These are phyloP conservation scores for Talaromyces rugulosus DNA, from an alignment of 2,329 filamentous ascomycete genomes.

Conservation along the genomic window DNA sequence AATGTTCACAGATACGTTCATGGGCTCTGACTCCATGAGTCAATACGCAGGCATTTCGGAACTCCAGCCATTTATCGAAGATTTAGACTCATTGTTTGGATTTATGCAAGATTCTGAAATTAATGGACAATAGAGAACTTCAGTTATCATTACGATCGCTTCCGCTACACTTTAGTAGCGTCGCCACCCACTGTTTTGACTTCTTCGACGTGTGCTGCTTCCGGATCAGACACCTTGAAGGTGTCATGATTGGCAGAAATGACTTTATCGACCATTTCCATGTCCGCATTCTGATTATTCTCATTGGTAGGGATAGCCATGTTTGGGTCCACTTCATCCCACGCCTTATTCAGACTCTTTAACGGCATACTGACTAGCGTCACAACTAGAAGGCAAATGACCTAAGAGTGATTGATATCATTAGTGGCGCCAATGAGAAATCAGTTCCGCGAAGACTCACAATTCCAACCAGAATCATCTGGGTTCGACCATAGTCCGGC, in stretches of 20 bases:
- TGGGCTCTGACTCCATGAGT: neutral
- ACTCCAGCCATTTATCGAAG: slow-evolving; percentile 6
- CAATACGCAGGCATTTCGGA: slow-evolving; percentile 1
- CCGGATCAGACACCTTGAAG: neutral
- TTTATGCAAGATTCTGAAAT: slow-evolving; percentile 5
- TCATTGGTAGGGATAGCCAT: neutral
- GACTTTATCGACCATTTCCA: neutral
- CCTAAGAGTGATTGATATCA: neutral
- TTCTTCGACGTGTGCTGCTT: neutral
- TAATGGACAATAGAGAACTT: neutral
- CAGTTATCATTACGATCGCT: neutral
- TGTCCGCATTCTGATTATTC: neutral
- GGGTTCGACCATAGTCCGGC: slow-evolving; percentile 2
- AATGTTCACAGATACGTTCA: neutral
- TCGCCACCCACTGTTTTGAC: neutral
- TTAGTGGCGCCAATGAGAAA: neutral
- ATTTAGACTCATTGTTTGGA: slow-evolving; percentile 3
- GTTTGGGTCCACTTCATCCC: slow-evolving; percentile 4
- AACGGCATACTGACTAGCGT: slow-evolving; percentile 1
- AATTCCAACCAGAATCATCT: slow-evolving; percentile 7
- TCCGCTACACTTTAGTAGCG: neutral
- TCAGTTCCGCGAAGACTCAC: neutral
- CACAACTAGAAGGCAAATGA: neutral
- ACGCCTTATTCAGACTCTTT: slow-evolving; percentile 4
- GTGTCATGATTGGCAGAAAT: neutral